Conservation (phyloP, 2,329 filamentous ascomycete genomes). For the Claviceps humidiphila region DNA sequence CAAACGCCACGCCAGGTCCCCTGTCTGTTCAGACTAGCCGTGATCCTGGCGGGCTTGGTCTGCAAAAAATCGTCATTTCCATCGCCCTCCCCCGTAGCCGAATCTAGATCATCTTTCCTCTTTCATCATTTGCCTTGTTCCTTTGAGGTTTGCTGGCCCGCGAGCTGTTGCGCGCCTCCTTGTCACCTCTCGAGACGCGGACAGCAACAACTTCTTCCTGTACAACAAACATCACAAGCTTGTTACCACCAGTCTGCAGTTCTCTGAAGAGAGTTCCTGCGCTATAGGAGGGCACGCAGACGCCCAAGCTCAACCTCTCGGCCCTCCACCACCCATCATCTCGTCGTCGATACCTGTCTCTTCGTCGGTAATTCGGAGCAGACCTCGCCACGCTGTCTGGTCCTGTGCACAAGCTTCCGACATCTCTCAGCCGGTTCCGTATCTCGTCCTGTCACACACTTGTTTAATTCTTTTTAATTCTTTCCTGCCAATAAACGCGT, state of each 20-base stretch:
- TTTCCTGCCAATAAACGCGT: not conserved
- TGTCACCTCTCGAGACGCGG: not conserved
- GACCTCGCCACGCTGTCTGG: not conserved
- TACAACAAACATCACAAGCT: not conserved
- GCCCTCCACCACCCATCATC: not conserved
- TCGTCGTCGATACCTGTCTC: not conserved
- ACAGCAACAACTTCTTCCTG: not conserved
- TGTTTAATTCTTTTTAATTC: not conserved
- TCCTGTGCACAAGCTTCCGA: not conserved
- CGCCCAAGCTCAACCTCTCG: not conserved
- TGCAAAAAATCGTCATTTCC: slow-evolving; percentile 8
- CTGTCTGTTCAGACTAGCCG: not conserved
- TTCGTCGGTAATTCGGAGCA: not conserved
- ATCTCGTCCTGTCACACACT: not conserved
- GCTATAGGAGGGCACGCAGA: not conserved
- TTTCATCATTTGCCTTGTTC: not conserved
- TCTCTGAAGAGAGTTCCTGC: not conserved
- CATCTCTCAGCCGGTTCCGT: not conserved
- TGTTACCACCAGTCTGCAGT: not conserved
- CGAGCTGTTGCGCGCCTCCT: not conserved
- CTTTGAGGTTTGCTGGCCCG: not conserved
- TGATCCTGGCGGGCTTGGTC: slow-evolving; percentile 2
- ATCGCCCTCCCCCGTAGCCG: not conserved
- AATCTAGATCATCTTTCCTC: not conserved
- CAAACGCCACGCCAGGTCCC: not conserved